Base-by-base conservation (phyloP, 495 filamentous ascomycete genomes). In the Talaromyces nanjingensis region DNA sequence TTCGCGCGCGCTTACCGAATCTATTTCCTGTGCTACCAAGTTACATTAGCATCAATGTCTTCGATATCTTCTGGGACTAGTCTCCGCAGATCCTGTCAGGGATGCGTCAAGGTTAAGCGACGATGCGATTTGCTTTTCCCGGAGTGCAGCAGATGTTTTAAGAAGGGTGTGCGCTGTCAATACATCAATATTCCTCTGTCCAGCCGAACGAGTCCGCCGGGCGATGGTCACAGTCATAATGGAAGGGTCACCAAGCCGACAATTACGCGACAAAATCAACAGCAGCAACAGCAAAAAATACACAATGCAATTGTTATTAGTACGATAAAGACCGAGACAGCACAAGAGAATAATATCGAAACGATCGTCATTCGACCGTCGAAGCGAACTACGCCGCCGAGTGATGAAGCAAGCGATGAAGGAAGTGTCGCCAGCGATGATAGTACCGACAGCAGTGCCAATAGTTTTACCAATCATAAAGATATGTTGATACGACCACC, bases 41-140 rank as follows among this genome's bases (percentile, higher is more conserved):
- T 11, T 24, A 14, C 12, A 56, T 4, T 29, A 9, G 7, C 53
- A 22, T 54, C 24, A 22, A 27, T 27, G 20, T 22, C 34, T 11
- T 42, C 39, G 8, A n/a, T 60, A 6, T 42, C 59, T 29, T 60
- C 60, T 54, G 60, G 60, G 47, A 62, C 60, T 62, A 69, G 66
- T 37, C 64, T 74, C 16, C 73, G 70, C 56, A 74, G 74, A 66
- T 74, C 77, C 12, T 83, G 80, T 63, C 63, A 74, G 45, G 71
- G 72, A 20, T 83, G 80, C 66, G 71, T 72, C 14, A 72, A 70
- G 33, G 71, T 71, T 8, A 81, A 81, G 65, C 71, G 80, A 1
- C 74, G 76, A 55, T 83, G 80, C 60, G 80, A 80, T 56, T 73
- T 72, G 62, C 65, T 65, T 9, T 67, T 59, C n/a, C 79, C 78